phyloP scores from a whole-genome alignment of 768 basidiomycete species.

The Tylopilus felleus region DNA sequence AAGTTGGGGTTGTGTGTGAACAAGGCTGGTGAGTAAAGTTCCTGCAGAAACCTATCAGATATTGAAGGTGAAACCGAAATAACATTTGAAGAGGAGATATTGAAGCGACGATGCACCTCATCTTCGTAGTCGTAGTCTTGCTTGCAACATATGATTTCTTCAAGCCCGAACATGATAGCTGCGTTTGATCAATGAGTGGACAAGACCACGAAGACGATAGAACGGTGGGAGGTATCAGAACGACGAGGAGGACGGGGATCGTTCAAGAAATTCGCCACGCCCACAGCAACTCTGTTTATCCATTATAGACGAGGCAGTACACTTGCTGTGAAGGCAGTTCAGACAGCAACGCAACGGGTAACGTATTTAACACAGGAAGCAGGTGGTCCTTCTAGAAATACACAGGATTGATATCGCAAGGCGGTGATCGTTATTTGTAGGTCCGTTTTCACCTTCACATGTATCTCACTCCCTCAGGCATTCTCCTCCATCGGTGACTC shows the following conservation, averaged over 20 bases:
- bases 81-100: not conserved
- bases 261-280: not conserved
- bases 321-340: constrained; percentile 3
- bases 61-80: not conserved
- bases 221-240: not conserved
- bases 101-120: not conserved
- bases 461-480: no score
- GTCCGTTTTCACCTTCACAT: not conserved
- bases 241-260: not conserved
- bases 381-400: not conserved
- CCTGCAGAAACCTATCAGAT: not conserved
- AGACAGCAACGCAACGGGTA: not conserved
- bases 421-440: no score
- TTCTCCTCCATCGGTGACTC: not conserved
- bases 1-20: not conserved
- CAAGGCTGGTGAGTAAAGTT: not conserved
- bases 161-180: not conserved
- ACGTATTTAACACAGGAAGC: not conserved
- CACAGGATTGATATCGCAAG: not conserved
- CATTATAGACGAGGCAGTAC: not conserved
- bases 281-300: not conserved
- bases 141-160: not conserved
- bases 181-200: no score
- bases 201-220: no score
- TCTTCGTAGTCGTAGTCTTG: not conserved